Evolutionary conservation across 352 stramenopile genomes (phyloP), one percentile per base, ranked within the genome.

Genomic region (Pythium dissimile): DNA sequence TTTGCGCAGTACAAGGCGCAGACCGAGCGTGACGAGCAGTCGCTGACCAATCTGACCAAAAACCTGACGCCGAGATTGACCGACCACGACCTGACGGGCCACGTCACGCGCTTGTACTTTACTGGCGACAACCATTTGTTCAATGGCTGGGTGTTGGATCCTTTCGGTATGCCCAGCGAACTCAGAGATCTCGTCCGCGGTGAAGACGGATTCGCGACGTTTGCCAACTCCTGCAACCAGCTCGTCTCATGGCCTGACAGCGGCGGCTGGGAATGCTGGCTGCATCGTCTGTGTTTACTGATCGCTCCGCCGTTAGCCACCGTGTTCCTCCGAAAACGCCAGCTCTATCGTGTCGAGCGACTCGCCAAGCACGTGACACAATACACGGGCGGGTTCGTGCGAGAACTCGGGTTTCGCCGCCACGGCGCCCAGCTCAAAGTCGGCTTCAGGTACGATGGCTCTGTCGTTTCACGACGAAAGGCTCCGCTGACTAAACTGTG

Each of bases 381-480:
- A 13, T 85, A 84, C 50, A 80, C 80, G 15, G 76, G 74, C 7
- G 74, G 85, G 16, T 92, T 94, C 48, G 90, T 91, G 34, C 82
- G 85, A 31, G 83, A 92, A 53, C 76, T 92, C 39, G 88, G 87
- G 50, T 87, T 92, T 54, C 80, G 83, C 15, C 75, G 84, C 18
- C 80, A 91, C 54, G 78, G 81, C 16, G 84, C 77, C 28, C 73
- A 87, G 48, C 67, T 92, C 16, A 92, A 93, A 47, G 67, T 94
- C 50, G 85, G 85, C 9, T 93, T 92, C 69, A 94, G 68, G 68
- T 76, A 46, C 2, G 9, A 30, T 27, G 46, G n/a, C 15, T 21
- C 10, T 23, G 20, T 16, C 13, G 20, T 64, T 41, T 20, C 43
- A 63, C 28, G 52, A 5, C 31, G 15, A 5, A 26, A 38, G 13